Evolutionary conservation across 164 flowering plant genomes (phyloP).

Genomic region (Magnolia sinica): DNA sequence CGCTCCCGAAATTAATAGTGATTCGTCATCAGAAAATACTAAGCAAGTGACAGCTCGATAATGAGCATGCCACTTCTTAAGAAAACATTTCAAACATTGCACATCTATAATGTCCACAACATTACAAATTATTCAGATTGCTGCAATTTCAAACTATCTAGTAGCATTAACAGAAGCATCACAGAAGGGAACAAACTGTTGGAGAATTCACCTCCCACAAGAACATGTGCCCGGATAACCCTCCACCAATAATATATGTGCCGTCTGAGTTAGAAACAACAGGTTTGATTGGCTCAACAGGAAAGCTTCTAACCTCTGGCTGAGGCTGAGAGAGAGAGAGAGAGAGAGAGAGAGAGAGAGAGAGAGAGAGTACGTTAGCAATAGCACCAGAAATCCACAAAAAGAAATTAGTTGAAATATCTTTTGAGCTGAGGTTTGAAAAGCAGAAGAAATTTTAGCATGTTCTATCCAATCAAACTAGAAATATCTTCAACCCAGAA

Average conservation of each 20-base stretch:
- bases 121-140: too few species aligned
- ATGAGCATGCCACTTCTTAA: conserved; percentile 84
- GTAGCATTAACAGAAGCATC: not conserved
- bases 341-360: not conserved
- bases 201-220: conserved; percentile 68
- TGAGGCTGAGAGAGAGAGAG: conserved; percentile 56
- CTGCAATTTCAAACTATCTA: not conserved
- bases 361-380: not conserved
- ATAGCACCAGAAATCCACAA: too few species aligned
- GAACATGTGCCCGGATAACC: conserved; percentile 66
- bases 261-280: conserved; percentile 64
- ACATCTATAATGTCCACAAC: not conserved
- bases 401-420: too few species aligned
- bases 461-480: too few species aligned
- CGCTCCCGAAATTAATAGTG: conserved; percentile 71
- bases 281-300: conserved; percentile 69
- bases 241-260: conserved; percentile 75
- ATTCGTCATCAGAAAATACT: conserved; percentile 64
- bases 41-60: conserved; percentile 74
- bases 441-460: too few species aligned
- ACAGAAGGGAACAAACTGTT: not conserved
- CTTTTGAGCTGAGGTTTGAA: too few species aligned
- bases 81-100: conserved; percentile 6
- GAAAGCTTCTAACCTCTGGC: conserved; percentile 73
- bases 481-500: too few species aligned